Evolutionary conservation across 2,329 filamentous ascomycete genomes (phyloP), one percentile per base, ranked within the genome.

Genomic region (Thielaviopsis populi): DNA sequence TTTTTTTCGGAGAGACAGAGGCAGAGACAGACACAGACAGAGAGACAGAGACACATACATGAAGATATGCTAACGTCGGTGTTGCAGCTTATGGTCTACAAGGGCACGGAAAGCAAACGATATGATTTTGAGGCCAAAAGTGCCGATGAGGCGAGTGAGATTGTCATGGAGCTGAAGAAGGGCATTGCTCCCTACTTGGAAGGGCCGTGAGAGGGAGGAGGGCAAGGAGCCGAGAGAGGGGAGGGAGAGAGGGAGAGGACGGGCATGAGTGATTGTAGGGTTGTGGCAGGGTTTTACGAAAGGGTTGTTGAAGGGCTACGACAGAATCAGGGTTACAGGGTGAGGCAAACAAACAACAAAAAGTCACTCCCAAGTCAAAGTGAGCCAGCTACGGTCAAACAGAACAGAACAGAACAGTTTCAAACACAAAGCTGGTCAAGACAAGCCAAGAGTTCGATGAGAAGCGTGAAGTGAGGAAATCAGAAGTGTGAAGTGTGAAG

Each of bases 71-170:
- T 54, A 8, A 42, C 56, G 7, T 61, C 15, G 42, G 50, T 37
- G 30, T 30, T 48, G 67, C 67, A 85, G 83, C 75, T 86, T 27
- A 78, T 90, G 62, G 86, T 92, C 24, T 91, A 87, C 73, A 86
- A 85, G 71, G 83, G 85, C 59, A 83, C 84, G 1, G 88, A 91
- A 74, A 86, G 81, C 67, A 92, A 92, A 75, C 76, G 88, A 66
- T 94, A 94, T 73, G 89, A 94, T 68, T 94, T 94, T 72, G 89
- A 92, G 74, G 84, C 88, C n/a, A 83, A 81, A 68, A 86, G 78
- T 68, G 77, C 80, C 11, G 82, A 84, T 37, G 88, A 91, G 73
- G 88, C 89, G 53, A 78, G 81, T n/a, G 87, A 89, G 71, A 89
- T 94, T 71, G 88, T 92, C 33, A 79, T 77, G 65, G 88, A 91